These are phyloP conservation scores for Starmerella ratchasimensis DNA, from an alignment of 805 yeast genomes.

Conservation along the genomic window DNA sequence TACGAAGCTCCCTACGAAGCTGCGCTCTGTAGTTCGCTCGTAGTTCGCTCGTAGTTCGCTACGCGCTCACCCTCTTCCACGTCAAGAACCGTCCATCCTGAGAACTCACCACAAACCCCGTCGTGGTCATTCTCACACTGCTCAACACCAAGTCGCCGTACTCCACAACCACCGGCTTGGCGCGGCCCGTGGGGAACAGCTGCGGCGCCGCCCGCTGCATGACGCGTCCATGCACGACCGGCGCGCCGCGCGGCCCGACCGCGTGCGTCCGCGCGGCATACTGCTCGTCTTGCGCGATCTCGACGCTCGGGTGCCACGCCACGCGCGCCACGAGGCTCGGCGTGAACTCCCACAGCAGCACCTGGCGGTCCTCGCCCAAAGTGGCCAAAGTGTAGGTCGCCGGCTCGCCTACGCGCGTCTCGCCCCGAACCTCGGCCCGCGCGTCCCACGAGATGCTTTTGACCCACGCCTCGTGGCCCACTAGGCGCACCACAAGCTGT, in stretches of 20 bases:
- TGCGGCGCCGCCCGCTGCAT: conserved; percentile 20
- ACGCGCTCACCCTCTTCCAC: too few species aligned
- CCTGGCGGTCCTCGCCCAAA: conserved; percentile 43
- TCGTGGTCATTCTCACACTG: conserved; percentile 21
- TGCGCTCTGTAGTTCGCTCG: too few species aligned
- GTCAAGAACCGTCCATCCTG: conserved; percentile 26
- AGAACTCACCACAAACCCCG: conserved; percentile 20
- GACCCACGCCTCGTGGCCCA: conserved; percentile 44
- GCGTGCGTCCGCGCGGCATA: conserved; percentile 7
- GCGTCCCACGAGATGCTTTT: conserved; percentile 33
- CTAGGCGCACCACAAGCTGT: conserved; percentile 28
- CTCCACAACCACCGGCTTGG: conserved; percentile 19
- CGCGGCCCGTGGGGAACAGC: conserved; percentile 22
- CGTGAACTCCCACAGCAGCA: conserved; percentile 42
- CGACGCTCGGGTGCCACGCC: conserved; percentile 3
- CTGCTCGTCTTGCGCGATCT: not conserved
- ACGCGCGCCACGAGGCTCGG: conserved; percentile 29
- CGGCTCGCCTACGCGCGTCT: conserved; percentile 10
- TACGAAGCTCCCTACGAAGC: too few species aligned
- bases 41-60: too few species aligned
- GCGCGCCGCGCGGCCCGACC: not conserved
- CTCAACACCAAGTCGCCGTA: conserved; percentile 22
- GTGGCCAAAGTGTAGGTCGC: conserved; percentile 36
- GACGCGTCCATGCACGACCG: conserved; percentile 20
- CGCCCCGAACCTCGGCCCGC: not conserved